A percentile compares a stretch with the other conserved stretches of the same genome.
Conservation (phyloP, 2,329 filamentous ascomycete species). For the Fusarium sp. region DNA sequence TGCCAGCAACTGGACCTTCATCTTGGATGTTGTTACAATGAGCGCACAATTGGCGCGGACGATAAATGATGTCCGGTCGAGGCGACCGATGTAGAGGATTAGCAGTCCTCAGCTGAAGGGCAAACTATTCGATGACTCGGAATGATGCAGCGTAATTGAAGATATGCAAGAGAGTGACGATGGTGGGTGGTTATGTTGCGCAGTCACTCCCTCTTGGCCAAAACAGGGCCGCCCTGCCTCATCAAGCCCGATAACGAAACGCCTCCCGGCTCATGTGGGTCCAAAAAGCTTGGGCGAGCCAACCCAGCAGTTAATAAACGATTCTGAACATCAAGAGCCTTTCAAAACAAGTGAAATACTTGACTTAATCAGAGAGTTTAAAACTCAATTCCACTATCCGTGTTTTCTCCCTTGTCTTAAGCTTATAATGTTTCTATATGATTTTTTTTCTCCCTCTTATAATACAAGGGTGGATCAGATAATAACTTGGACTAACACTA, state of each 20-base stretch:
- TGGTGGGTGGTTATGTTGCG: slow-evolving; percentile 14
- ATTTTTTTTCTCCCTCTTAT: too few relatives aligned
- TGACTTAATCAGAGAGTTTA: too few relatives aligned
- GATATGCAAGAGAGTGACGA: slow-evolving; percentile 16
- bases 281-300: too few relatives aligned
- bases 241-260: slow-evolving; percentile 10
- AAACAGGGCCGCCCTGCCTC: slow-evolving; percentile 1
- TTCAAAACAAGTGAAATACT: too few relatives aligned
- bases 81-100: slow-evolving; percentile 2
- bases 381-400: too few relatives aligned
- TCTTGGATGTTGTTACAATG: slow-evolving; percentile 14
- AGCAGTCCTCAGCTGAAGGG: slow-evolving; percentile 15
- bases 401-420: too few relatives aligned
- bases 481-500: too few relatives aligned
- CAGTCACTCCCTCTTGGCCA: not conserved
- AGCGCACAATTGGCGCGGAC: slow-evolving; percentile 16
- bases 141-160: slow-evolving; percentile 34
- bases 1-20: slow-evolving; percentile 49
- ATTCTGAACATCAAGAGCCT: too few relatives aligned
- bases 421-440: too few relatives aligned
- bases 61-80: slow-evolving; percentile 12
- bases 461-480: too few relatives aligned
- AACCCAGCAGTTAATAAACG: too few relatives aligned
- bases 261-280: slow-evolving; percentile 4
- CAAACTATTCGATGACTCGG: slow-evolving; percentile 10